A percentile compares a stretch with the other conserved stretches of the same genome.
Conservation (phyloP, 192 early-diverging fungal species). For the Backusella psychrophila region DNA sequence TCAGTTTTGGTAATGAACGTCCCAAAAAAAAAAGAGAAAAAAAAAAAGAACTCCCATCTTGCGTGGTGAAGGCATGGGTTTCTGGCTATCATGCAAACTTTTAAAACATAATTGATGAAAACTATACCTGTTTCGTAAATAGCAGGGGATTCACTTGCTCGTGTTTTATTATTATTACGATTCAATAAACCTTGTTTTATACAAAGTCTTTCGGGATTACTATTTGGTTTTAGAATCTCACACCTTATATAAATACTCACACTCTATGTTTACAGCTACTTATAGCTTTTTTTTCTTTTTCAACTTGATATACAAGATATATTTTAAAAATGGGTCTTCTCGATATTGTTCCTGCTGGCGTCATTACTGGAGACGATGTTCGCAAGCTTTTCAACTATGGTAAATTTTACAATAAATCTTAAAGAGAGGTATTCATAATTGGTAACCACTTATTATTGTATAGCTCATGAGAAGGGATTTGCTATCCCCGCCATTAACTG, state of each 20-base stretch:
- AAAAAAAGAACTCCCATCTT: neutral
- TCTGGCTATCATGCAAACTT: neutral
- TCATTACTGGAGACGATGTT: slow-evolving; percentile 92
- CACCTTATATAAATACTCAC: neutral
- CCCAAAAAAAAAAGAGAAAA: neutral
- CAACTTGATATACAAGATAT: neutral
- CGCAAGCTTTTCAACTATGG: slow-evolving; percentile 74
- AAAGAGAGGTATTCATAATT: too few relatives aligned
- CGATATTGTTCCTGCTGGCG: slow-evolving; percentile 85
- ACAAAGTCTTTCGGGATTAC: neutral
- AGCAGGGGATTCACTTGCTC: neutral
- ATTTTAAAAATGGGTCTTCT: slow-evolving; percentile 66
- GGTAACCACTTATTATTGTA: neutral
- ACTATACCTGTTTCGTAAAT: neutral
- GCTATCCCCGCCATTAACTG: slow-evolving; percentile 97
- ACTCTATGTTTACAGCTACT: neutral
- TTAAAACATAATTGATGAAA: neutral
- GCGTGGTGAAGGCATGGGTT: neutral
- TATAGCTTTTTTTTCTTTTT: slow-evolving; percentile 12
- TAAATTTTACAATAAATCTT: neutral
- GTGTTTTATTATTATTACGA: neutral
- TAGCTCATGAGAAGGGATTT: slow-evolving; percentile 71
- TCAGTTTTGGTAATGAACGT: neutral
- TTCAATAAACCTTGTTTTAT: slow-evolving; percentile 2
- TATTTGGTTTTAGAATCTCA: neutral